Percentiles rank a stretch among this genome's conserved stretches.
These are phyloP conservation scores for Globisporangium recalcitrans DNA, from an alignment of 352 stramenopile genomes.

Conservation along the genomic window DNA sequence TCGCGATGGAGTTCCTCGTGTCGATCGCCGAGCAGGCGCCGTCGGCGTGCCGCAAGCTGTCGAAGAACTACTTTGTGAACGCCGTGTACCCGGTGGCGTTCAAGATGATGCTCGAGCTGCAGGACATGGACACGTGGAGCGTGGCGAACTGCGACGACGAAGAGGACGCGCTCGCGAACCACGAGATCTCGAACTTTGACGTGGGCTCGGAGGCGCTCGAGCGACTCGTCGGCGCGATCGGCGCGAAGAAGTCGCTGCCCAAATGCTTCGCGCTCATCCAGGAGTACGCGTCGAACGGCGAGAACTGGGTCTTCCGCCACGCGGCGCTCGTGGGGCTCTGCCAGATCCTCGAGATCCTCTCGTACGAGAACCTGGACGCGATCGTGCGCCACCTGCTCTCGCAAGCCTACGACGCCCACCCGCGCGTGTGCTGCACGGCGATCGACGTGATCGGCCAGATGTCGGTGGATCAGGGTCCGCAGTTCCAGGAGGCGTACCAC, in stretches of 20 bases:
- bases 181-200: slow-evolving; percentile 87
- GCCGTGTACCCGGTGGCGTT: slow-evolving; percentile 74
- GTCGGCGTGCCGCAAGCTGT: slow-evolving; percentile 51
- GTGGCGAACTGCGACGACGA: slow-evolving; percentile 63
- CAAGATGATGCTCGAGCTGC: slow-evolving; percentile 81
- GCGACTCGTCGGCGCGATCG: slow-evolving; percentile 56
- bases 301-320: slow-evolving; percentile 75
- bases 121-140: slow-evolving; percentile 70
- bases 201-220: slow-evolving; percentile 79
- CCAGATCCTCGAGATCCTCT: slow-evolving; percentile 77
- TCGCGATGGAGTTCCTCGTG: slow-evolving; percentile 84
- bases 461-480: slow-evolving; percentile 68
- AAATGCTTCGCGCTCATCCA: slow-evolving; percentile 78
- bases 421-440: slow-evolving; percentile 76
- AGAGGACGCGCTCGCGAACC: slow-evolving; percentile 40
- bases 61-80: slow-evolving; percentile 74
- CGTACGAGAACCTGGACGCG: slow-evolving; percentile 54
- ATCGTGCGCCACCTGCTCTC: slow-evolving; percentile 65
- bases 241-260: slow-evolving; percentile 63
- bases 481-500: slow-evolving; percentile 79
- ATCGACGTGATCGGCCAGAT: slow-evolving; percentile 83
- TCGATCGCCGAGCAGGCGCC: slow-evolving; percentile 69
- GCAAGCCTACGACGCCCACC: slow-evolving; percentile 62
- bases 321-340: slow-evolving; percentile 74
- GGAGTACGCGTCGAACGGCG: slow-evolving; percentile 48